These are phyloP conservation scores for Daphne laureola DNA, from an alignment of 441 rosid species.

Conservation along the genomic window DNA sequence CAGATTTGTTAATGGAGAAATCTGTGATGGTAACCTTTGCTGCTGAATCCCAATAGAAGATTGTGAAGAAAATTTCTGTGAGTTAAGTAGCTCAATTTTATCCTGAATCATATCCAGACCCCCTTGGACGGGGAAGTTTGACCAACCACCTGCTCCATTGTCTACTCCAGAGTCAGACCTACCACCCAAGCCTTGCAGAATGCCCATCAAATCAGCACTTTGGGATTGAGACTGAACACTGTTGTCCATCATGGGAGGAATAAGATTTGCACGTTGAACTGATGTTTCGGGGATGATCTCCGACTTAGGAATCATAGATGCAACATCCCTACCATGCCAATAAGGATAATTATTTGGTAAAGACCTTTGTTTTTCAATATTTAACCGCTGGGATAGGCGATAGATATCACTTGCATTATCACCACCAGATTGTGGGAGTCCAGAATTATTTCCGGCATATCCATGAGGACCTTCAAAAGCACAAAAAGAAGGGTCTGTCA, in stretches of 20 bases:
- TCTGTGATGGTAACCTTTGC: constrained; percentile 52
- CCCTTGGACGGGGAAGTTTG: constrained; percentile 46
- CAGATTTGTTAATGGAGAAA: constrained; percentile 42
- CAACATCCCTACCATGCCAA: constrained; percentile 77
- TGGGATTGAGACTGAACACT: constrained; percentile 48
- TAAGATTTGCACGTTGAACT: constrained; percentile 28
- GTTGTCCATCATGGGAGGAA: constrained; percentile 30
- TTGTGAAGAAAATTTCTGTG: constrained; percentile 51
- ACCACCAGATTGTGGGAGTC: constrained; percentile 34
- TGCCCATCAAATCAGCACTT: constrained; percentile 63
- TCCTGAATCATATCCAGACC: constrained; percentile 52
- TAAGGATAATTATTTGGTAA: constrained; percentile 43
- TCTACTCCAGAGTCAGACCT: constrained; percentile 50
- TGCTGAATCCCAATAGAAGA: constrained; percentile 57
- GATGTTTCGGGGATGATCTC: constrained; percentile 43
- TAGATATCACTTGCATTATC: constrained; percentile 61
- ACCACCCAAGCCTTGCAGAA: constrained; percentile 64
- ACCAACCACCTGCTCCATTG: constrained; percentile 52
- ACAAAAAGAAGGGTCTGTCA: constrained; percentile 14
- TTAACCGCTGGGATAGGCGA: constrained; percentile 67
- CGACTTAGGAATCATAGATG: constrained; percentile 48
- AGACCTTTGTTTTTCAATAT: constrained; percentile 74
- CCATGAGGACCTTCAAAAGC: constrained; percentile 56
- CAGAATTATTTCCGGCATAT: constrained; percentile 44
- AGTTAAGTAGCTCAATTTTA: constrained; percentile 47